Evolutionary conservation across 345 rosid genomes (phyloP), one percentile per base, ranked within the genome.

Genomic region (Eucalyptus marginata): DNA sequence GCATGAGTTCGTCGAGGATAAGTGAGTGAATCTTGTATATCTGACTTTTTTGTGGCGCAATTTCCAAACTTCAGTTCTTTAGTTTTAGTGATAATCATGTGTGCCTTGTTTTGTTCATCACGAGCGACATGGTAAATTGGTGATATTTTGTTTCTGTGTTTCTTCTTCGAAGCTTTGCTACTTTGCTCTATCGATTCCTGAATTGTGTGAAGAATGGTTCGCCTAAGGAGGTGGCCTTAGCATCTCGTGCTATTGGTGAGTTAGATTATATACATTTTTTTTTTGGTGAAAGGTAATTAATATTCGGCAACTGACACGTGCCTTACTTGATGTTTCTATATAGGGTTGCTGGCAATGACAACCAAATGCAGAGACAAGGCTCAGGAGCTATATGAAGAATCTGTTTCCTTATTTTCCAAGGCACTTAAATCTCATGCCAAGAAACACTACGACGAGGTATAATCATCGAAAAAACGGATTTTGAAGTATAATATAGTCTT

Each of bases 321-420:
- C 64, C 59, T 86, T 86, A n/a, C 40, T 13, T 20, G 25, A 49
- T 51, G 44, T 40, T 86, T 86, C 44, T 4, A 86, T 86, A 49
- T 49, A 89, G 90, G 88, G n/a, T 52, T 89, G 88, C 36, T 89
- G 85, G 86, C 90, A 29, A 66, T 89, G 90, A 85, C 88, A 13
- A 71, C 86, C 76, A 71, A 71, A 36, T 89, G 86, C 84, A 86
- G 88, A 24, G 84, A 66, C 76, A 86, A 86, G 88, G 84, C 90
- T n/a, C 68, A 14, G 4, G 90, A 86, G n/a, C 52, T 86, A 58
- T 89, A 68, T 18, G 49, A 68, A 64, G 90, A 89, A 40, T 89
- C 90, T 51, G 43, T 86, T 44, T 49, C 86, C 49, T 50, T 86
- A 56, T 58, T 89, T 79, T 66, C 88, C 27, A 86, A 86, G 62